Evolutionary conservation across 306 rosid genomes (phyloP), one percentile per base, ranked within the genome.

Genomic region (Crotalaria pallida): DNA sequence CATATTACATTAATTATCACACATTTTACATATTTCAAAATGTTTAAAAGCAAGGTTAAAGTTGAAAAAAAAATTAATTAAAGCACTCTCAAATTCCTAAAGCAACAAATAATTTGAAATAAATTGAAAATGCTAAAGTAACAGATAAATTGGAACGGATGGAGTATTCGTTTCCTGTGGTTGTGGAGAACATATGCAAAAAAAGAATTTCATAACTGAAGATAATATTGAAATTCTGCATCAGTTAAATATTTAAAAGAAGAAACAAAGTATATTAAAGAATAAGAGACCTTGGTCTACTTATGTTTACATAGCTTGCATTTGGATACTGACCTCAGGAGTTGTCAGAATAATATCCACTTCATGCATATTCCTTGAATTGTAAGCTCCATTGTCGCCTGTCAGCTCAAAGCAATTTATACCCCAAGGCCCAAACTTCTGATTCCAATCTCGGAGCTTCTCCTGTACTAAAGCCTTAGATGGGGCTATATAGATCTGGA

Each of bases 401-500:
- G 98, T 93, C 62, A 93, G 79, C 87, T 93, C 98, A 79, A 93
- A 76, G 83, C 98, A 88, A 74, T 50, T 75, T 79, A 90, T 74
- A 38, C 97, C 97, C 89, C 78, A 86, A 29, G 88, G 72, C 22
- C 87, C 92, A 43, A 87, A 88, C 80, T 88, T 93, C 78, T 87
- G 89, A 79, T 77, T 88, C 98, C 98, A 93, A 60, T 85, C 94
- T 56, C 97, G 96, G 73, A 93, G 82, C 72, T 93, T 93, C 87
- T 93, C 98, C 72, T 93, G 98, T 57, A 93, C 94, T 80, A 93
- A 85, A 65, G 98, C 98, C 89, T 93, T 93, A 19, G 98, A 88
- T 64, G 98, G 98, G 67, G 97, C 97, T 61, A 88, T 69, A 60
- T 93, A 93, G 79, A 93, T 81, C 98, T 93, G 69, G 76, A 76